Percentiles rank a stretch among this genome's conserved stretches.
Evolutionary conservation across 2,329 filamentous ascomycete species (phyloP).

Genomic region (Colletotrichum australisinense): DNA sequence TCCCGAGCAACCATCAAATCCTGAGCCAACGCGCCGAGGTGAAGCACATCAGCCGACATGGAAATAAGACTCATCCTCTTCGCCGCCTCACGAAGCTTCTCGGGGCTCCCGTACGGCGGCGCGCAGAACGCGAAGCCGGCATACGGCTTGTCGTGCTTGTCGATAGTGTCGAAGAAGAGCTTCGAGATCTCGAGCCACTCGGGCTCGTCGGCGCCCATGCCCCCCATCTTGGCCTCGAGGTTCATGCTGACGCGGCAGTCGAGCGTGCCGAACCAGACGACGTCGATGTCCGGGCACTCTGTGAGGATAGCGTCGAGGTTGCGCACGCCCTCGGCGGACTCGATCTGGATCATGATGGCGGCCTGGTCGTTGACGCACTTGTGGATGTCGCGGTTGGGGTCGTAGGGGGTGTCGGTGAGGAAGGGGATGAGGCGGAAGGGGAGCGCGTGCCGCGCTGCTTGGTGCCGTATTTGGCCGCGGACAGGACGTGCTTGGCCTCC

Average conservation of each 20-base stretch:
- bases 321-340: slow-evolving; percentile 53
- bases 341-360: slow-evolving; percentile 61
- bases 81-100: slow-evolving; percentile 39
- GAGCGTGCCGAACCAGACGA: slow-evolving; percentile 58
- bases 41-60: slow-evolving; percentile 40
- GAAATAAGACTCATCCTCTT: slow-evolving; percentile 42
- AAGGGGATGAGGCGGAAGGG: slow-evolving; percentile 54
- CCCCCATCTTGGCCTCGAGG: slow-evolving; percentile 46
- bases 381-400: slow-evolving; percentile 48
- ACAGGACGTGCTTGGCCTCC: slow-evolving; percentile 55
- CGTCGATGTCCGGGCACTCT: slow-evolving; percentile 56
- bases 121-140: slow-evolving; percentile 45
- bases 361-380: slow-evolving; percentile 58
- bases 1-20: slow-evolving; percentile 33
- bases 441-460: slow-evolving; percentile 54
- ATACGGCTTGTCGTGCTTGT: slow-evolving; percentile 59
- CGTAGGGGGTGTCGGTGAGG: slow-evolving; percentile 50
- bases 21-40: slow-evolving; percentile 38
- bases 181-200: slow-evolving; percentile 54
- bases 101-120: slow-evolving; percentile 40
- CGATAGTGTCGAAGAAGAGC: slow-evolving; percentile 50
- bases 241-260: slow-evolving; percentile 58
- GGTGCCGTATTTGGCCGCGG: slow-evolving; percentile 56
- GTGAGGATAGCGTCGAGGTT: slow-evolving; percentile 63
- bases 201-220: slow-evolving; percentile 47